Conservation (phyloP, 495 filamentous ascomycete species). For the Trichoderma asperelloides region DNA sequence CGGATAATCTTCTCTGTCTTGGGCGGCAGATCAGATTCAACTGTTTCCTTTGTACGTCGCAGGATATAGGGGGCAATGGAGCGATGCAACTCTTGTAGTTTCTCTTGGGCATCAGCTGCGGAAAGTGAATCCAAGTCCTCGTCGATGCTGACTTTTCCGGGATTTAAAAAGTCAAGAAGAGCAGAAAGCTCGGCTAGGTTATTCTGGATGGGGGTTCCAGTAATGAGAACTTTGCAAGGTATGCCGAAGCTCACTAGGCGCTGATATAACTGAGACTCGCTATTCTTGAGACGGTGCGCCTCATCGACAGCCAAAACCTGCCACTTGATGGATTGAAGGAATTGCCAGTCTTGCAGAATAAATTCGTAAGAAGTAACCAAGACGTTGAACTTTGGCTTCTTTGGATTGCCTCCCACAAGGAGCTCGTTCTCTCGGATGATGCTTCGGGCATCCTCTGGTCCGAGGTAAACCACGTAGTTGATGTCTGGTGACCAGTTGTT, state of each 20-base stretch:
- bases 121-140: slow-evolving; percentile 66
- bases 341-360: slow-evolving; percentile 67
- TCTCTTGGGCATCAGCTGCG: slow-evolving; percentile 33
- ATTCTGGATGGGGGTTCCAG: slow-evolving; percentile 95
- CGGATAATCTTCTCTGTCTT: slow-evolving; percentile 99
- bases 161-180: slow-evolving; percentile 91
- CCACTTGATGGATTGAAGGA: slow-evolving; percentile 85
- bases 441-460: slow-evolving; percentile 68
- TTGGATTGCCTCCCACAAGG: slow-evolving; percentile 70
- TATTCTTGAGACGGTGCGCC: slow-evolving; percentile 93
- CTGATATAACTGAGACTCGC: slow-evolving; percentile 81
- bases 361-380: slow-evolving; percentile 95
- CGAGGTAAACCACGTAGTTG: slow-evolving; percentile 95
- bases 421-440: slow-evolving; percentile 85
- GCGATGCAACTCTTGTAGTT: slow-evolving; percentile 55
- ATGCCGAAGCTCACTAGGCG: slow-evolving; percentile 78
- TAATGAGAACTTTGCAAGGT: slow-evolving; percentile 83
- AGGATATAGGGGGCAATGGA: slow-evolving; percentile 86
- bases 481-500: slow-evolving; percentile 92
- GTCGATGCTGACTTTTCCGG: slow-evolving; percentile 77
- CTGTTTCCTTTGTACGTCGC: slow-evolving; percentile 92
- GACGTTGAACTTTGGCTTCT: slow-evolving; percentile 87
- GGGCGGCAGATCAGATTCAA: slow-evolving; percentile 88
- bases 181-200: slow-evolving; percentile 86
- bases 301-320: slow-evolving; percentile 95